Percentiles rank a stretch among this genome's conserved stretches.
phyloP scores from a whole-genome alignment of 2,329 filamentous ascomycete genomes.

The Diaporthe longicolla region DNA sequence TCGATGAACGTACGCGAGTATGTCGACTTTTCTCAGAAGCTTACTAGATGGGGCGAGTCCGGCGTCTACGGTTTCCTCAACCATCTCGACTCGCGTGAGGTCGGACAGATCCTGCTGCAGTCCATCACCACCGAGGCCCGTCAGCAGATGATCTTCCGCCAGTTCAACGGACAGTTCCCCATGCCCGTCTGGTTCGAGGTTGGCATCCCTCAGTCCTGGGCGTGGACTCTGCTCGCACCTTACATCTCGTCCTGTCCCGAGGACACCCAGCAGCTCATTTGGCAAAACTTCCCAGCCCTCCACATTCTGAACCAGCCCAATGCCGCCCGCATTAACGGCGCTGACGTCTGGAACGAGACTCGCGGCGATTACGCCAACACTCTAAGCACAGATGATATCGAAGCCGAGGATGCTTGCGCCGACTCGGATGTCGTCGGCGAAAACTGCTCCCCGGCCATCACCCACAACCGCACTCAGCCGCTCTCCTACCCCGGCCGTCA shows the following conservation, averaged over 20 bases:
- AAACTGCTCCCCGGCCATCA: slow-evolving; percentile 75
- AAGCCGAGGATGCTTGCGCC: slow-evolving; percentile 66
- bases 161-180: slow-evolving; percentile 83
- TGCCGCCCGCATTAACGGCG: slow-evolving; percentile 75
- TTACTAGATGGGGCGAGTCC: slow-evolving; percentile 85
- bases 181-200: slow-evolving; percentile 88
- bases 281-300: slow-evolving; percentile 87
- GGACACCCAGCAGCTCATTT: slow-evolving; percentile 80
- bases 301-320: slow-evolving; percentile 84
- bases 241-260: slow-evolving; percentile 84
- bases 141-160: slow-evolving; percentile 88
- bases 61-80: slow-evolving; percentile 86
- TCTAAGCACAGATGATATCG: slow-evolving; percentile 62
- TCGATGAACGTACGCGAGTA: slow-evolving; percentile 81
- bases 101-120: slow-evolving; percentile 80
- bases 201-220: slow-evolving; percentile 87
- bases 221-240: slow-evolving; percentile 84
- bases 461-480: slow-evolving; percentile 77
- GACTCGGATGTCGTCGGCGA: slow-evolving; percentile 67
- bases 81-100: slow-evolving; percentile 82
- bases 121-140: slow-evolving; percentile 84
- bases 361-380: slow-evolving; percentile 71
- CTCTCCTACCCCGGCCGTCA: slow-evolving; percentile 81
- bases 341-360: slow-evolving; percentile 74
- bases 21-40: slow-evolving; percentile 86